These are phyloP conservation scores for Tricholoma hemisulphureum DNA, from an alignment of 768 basidiomycete genomes.

Conservation along the genomic window DNA sequence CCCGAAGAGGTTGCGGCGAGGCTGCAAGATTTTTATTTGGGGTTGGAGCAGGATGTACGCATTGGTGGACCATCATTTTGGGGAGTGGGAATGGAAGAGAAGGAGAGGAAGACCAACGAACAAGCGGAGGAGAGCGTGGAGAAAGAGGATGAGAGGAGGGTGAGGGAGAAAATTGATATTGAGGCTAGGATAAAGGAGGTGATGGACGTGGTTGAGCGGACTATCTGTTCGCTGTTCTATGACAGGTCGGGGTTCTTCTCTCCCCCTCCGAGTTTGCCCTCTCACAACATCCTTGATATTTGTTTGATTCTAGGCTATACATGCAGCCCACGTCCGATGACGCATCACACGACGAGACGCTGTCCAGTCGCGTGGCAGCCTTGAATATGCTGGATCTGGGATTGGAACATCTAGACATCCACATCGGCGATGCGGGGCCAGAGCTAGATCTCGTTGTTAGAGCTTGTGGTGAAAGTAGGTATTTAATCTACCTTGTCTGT, in stretches of 20 bases:
- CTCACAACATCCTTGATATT: neutral
- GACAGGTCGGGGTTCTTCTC: slow-evolving; percentile 57
- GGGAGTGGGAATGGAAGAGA: slow-evolving; percentile 16
- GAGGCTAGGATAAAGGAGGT: slow-evolving; percentile 54
- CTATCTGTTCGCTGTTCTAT: slow-evolving; percentile 74
- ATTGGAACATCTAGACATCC: slow-evolving; percentile 86
- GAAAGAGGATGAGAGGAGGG: slow-evolving; percentile 32
- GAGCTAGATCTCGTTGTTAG: slow-evolving; percentile 65
- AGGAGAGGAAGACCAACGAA: slow-evolving; percentile 32
- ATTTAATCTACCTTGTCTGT: neutral
- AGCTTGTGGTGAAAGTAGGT: slow-evolving; percentile 75
- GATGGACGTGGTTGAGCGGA: slow-evolving; percentile 72
- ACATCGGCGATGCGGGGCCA: slow-evolving; percentile 53
- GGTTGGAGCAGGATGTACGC: slow-evolving; percentile 63
- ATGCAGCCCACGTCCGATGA: slow-evolving; percentile 68
- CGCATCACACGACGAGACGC: slow-evolving; percentile 82
- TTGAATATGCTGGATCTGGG: slow-evolving; percentile 88
- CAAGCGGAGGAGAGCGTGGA: slow-evolving; percentile 33
- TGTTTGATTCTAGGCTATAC: slow-evolving; percentile 58
- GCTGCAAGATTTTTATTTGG: slow-evolving; percentile 70
- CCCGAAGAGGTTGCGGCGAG: slow-evolving; percentile 52
- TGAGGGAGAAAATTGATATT: slow-evolving; percentile 32
- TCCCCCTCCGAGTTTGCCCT: neutral
- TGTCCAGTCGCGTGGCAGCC: slow-evolving; percentile 87
- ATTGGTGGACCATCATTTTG: slow-evolving; percentile 37